These are phyloP conservation scores for Fusarium subtropicale DNA, from an alignment of 2,329 filamentous ascomycete species.

Conservation along the genomic window DNA sequence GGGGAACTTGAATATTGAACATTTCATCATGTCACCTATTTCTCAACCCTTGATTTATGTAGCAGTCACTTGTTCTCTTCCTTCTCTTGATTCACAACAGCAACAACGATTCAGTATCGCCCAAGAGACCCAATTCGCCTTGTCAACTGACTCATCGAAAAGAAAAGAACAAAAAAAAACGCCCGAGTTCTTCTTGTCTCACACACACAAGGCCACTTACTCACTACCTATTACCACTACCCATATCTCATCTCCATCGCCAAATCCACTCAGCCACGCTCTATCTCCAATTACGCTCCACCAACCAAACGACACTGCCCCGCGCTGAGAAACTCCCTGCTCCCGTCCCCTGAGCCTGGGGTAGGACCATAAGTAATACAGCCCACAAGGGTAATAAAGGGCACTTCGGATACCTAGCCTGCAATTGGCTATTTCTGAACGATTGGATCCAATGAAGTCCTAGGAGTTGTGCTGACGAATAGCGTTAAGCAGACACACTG, in stretches of 20 bases:
- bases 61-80: background rate
- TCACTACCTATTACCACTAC: background rate
- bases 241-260: background rate
- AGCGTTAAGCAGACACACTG: no score
- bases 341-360: conserved; percentile 29
- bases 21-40: conserved; percentile 7
- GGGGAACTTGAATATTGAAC: conserved; percentile 6
- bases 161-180: background rate
- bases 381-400: no score
- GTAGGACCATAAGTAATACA: conserved; percentile 5
- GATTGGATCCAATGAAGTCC: no score
- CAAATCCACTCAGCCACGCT: conserved; percentile 36
- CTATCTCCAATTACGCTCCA: conserved; percentile 29
- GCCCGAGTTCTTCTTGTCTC: conserved; percentile 2
- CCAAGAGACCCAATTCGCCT: background rate
- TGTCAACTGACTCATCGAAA: background rate
- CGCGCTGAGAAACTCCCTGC: conserved; percentile 26
- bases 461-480: no score
- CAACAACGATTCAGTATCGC: background rate
- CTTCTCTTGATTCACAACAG: background rate
- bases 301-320: conserved; percentile 40
- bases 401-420: no score
- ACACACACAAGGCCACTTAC: background rate
- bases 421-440: no score
- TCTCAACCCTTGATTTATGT: background rate